Percentiles rank a stretch among this genome's conserved stretches.
phyloP scores from a whole-genome alignment of 768 basidiomycete species.

The Serpula lacrymans region DNA sequence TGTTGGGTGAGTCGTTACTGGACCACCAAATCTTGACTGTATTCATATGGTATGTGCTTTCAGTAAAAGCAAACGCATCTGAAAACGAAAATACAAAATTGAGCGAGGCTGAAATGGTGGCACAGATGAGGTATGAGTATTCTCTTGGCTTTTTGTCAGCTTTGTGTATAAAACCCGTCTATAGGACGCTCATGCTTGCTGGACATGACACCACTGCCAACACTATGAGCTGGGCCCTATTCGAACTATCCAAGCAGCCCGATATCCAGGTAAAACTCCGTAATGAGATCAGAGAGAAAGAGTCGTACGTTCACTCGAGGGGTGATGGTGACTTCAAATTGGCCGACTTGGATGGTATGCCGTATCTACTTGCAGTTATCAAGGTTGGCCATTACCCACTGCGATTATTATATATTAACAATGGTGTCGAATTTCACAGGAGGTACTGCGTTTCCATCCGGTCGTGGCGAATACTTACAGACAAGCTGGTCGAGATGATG shows the following conservation, averaged over 20 bases:
- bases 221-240: slow-evolving; percentile 52
- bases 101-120: slow-evolving; percentile 45
- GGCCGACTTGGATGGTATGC: slow-evolving; percentile 49
- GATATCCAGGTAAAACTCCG: slow-evolving; percentile 59
- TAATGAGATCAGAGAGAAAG: slow-evolving; percentile 45
- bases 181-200: slow-evolving; percentile 38
- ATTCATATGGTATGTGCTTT: not conserved
- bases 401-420: not conserved
- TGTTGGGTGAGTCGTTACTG: slow-evolving; percentile 45
- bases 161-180: no score
- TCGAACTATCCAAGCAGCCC: slow-evolving; percentile 53
- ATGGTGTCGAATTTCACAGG: slow-evolving; percentile 22
- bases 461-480: slow-evolving; percentile 48
- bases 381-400: slow-evolving; percentile 37
- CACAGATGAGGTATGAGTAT: slow-evolving; percentile 38
- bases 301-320: slow-evolving; percentile 31
- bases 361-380: slow-evolving; percentile 44
- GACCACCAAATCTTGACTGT: not conserved
- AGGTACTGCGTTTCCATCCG: slow-evolving; percentile 53
- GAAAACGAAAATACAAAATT: slow-evolving; percentile 41
- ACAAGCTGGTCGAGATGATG: slow-evolving; percentile 44
- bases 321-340: slow-evolving; percentile 38
- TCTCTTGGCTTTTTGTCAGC: not conserved
- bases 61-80: slow-evolving; percentile 38
- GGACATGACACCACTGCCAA: slow-evolving; percentile 58